Percentiles rank a stretch among this genome's conserved stretches.
Conservation (phyloP, 306 rosid genomes). For the Vigna radiata region DNA sequence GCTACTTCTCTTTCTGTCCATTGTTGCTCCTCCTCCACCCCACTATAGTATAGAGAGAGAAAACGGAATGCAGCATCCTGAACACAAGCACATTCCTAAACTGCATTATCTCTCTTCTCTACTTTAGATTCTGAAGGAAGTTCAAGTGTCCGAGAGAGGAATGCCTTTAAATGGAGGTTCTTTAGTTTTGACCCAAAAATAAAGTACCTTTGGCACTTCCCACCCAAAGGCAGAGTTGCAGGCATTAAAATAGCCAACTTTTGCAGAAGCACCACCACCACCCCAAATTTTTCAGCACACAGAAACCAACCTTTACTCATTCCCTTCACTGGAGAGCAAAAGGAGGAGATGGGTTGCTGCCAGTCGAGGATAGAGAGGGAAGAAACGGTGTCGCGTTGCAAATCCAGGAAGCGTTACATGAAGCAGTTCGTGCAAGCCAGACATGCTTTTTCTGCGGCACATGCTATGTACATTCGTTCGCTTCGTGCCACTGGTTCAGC, state of each 20-base stretch:
- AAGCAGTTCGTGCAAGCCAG: slow-evolving; percentile 80
- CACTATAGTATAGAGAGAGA: not conserved
- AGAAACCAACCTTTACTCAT: slow-evolving; percentile 8
- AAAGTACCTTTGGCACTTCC: slow-evolving; percentile 37
- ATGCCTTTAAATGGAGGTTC: not conserved
- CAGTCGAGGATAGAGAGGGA: slow-evolving; percentile 76
- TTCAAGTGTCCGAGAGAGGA: not conserved
- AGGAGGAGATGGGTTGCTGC: slow-evolving; percentile 78
- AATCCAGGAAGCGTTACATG: slow-evolving; percentile 81
- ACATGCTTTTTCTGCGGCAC: slow-evolving; percentile 73
- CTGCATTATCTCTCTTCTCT: slow-evolving; percentile 3
- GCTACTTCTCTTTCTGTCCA: slow-evolving; percentile 38
- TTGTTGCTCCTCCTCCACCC: slow-evolving; percentile 39
- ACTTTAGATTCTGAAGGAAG: slow-evolving; percentile 9
- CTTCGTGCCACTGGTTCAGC: slow-evolving; percentile 87
- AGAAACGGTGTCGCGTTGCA: slow-evolving; percentile 79
- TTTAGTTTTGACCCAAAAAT: slow-evolving; percentile 27
- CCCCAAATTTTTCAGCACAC: not conserved
- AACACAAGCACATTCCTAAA: slow-evolving; percentile 4
- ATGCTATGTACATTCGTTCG: slow-evolving; percentile 79
- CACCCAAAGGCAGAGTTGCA: slow-evolving; percentile 36
- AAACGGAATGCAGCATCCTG: not conserved
- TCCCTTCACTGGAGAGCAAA: not conserved
- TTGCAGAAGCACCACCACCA: slow-evolving; percentile 8
- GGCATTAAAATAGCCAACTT: slow-evolving; percentile 13